These are phyloP conservation scores for Chenopodium quinoa DNA, from an alignment of 148 eudicot species.

Conservation along the genomic window DNA sequence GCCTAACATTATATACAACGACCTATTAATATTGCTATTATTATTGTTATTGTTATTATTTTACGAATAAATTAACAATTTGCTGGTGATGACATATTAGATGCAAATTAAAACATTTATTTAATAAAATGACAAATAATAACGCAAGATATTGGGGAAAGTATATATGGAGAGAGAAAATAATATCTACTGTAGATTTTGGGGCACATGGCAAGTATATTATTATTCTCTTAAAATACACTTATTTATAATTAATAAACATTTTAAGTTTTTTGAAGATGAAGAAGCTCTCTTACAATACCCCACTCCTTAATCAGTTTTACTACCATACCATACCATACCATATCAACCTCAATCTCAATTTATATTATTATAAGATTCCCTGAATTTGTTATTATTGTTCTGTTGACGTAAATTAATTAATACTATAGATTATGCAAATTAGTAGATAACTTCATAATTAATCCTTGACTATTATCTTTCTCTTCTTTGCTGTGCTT, in stretches of 20 bases:
- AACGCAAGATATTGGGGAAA: not conserved
- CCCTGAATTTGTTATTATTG: slow-evolving; percentile 3
- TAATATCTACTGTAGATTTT: slow-evolving; percentile 46
- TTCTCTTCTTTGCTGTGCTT: not conserved
- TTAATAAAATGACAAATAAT: not conserved
- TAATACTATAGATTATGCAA: not conserved
- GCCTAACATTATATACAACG: not conserved
- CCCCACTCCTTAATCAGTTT: slow-evolving; percentile 12
- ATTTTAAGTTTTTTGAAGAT: not conserved
- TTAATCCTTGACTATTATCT: not conserved
- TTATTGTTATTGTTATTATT: too few relatives aligned
- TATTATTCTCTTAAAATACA: not conserved
- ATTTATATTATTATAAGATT: slow-evolving; percentile 15
- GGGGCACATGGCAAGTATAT: slow-evolving; percentile 39
- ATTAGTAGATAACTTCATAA: not conserved
- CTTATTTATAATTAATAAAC: too few relatives aligned
- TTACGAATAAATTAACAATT: not conserved
- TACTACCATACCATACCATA: slow-evolving; percentile 3
- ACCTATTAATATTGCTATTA: too few relatives aligned
- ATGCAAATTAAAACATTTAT: not conserved
- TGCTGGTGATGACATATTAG: slow-evolving; percentile 3
- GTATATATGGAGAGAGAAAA: slow-evolving; percentile 36
- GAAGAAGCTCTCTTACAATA: slow-evolving; percentile 10
- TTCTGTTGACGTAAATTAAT: not conserved
- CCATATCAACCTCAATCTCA: slow-evolving; percentile 37